Conservation (phyloP, 345 rosid species). For the Raphanus raphanistrum region DNA sequence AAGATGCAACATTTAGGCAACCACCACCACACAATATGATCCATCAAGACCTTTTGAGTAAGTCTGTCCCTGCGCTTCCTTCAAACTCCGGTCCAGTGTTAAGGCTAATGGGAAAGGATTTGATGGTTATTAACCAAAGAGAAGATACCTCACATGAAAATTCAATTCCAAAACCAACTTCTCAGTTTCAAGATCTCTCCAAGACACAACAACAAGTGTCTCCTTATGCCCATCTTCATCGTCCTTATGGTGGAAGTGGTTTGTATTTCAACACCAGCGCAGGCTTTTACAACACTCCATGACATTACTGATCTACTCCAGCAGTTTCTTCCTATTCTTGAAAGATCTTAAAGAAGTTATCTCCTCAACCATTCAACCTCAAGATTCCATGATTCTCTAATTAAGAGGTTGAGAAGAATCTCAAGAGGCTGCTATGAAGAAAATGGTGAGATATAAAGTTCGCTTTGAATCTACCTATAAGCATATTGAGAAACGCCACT, state of each 20-base stretch:
- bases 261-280: conserved; percentile 11
- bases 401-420: conserved; percentile 24
- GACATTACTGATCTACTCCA: conserved; percentile 16
- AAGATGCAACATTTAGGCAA: conserved; percentile 8
- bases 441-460: conserved; percentile 11
- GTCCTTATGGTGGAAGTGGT: conserved; percentile 10
- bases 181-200: conserved; percentile 19
- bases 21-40: conserved; percentile 9
- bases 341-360: conserved; percentile 1
- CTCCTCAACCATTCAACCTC: conserved; percentile 8
- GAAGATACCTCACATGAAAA: conserved; percentile 35
- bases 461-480: not conserved
- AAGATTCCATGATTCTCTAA: conserved; percentile 19
- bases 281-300: conserved; percentile 29
- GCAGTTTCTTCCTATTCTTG: conserved; percentile 4
- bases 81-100: conserved; percentile 70
- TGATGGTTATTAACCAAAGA: conserved; percentile 84
- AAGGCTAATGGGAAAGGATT: conserved; percentile 94
- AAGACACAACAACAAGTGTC: conserved; percentile 23
- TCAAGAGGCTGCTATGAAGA: conserved; percentile 24
- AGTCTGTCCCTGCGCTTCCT: conserved; percentile 18
- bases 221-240: conserved; percentile 17
- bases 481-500: conserved; percentile 27
- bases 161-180: conserved; percentile 14
- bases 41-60: conserved; percentile 19